Evolutionary conservation across 2,329 filamentous ascomycete genomes (phyloP).

Genomic region (Falciphora oryzae): DNA sequence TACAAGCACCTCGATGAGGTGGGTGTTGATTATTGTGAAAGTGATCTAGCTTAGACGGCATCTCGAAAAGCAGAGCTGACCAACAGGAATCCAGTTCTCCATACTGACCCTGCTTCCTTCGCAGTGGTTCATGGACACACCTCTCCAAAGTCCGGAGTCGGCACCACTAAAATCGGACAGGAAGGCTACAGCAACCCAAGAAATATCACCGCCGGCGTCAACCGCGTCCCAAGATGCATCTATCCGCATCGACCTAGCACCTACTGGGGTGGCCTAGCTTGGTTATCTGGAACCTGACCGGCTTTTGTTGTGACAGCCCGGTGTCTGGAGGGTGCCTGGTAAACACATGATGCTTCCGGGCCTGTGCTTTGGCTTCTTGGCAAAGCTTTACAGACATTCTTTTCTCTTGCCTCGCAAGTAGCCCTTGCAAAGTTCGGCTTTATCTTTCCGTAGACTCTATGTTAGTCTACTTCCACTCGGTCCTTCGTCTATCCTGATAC

Average conservation of each 20-base stretch:
- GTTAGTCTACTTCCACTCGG: no score
- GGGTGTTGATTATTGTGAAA: not conserved
- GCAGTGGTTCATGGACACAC: not conserved
- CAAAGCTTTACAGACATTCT: not conserved
- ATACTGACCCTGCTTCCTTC: not conserved
- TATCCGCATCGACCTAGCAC: no score
- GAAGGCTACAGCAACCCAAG: not conserved
- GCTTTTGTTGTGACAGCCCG: not conserved
- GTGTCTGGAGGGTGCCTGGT: not conserved
- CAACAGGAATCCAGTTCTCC: not conserved
- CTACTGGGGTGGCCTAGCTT: no score
- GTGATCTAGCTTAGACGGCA: no score
- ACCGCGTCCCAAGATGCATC: not conserved
- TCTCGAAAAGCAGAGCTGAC: no score
- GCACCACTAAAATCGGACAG: not conserved
- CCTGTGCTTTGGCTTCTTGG: not conserved
- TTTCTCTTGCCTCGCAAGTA: not conserved
- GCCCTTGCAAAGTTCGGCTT: not conserved
- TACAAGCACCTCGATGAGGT: not conserved
- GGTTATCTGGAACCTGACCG: not conserved
- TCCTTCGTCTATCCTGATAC: not conserved
- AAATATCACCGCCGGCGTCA: not conserved
- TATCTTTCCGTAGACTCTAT: not conserved
- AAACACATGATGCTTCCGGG: not conserved
- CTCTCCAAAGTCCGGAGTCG: not conserved